Percentiles rank a stretch among this genome's conserved stretches.
Evolutionary conservation across 106 monocot genomes (phyloP).

Genomic region (Dioscorea alata): DNA sequence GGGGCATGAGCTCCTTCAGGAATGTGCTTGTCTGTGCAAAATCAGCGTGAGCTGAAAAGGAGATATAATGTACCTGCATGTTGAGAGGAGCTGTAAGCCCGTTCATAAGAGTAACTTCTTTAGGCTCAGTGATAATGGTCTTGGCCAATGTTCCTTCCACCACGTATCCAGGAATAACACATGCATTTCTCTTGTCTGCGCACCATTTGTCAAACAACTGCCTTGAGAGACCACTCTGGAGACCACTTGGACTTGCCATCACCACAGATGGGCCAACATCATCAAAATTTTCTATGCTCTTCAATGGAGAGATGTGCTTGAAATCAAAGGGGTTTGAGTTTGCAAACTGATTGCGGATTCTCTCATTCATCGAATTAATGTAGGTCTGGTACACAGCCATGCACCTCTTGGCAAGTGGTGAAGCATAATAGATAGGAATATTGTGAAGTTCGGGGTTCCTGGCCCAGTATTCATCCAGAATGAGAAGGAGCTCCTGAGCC

Average conservation of each 20-base stretch:
- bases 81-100: conserved; percentile 89
- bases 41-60: conserved; percentile 97
- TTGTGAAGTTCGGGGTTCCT: conserved; percentile 90
- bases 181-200: conserved; percentile 84
- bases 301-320: conserved; percentile 85
- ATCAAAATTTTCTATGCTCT: conserved; percentile 88
- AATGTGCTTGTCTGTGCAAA: conserved; percentile 89
- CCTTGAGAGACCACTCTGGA: conserved; percentile 93
- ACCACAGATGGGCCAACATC: conserved; percentile 97
- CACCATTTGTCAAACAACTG: conserved; percentile 99
- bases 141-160: conserved; percentile 92
- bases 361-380: conserved; percentile 95
- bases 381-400: conserved; percentile 99
- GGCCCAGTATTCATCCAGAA: conserved; percentile 94
- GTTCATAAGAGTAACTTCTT: conserved; percentile 96
- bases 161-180: conserved; percentile 96
- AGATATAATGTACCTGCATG: conserved; percentile 95
- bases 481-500: conserved; percentile 96
- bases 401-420: conserved; percentile 92
- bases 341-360: conserved; percentile 82
- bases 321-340: conserved; percentile 92
- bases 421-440: conserved; percentile 93
- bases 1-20: conserved; percentile 83
- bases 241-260: conserved; percentile 93
- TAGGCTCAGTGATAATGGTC: conserved; percentile 95